Conservation (phyloP, 306 rosid genomes). For the Neltuma alba region DNA sequence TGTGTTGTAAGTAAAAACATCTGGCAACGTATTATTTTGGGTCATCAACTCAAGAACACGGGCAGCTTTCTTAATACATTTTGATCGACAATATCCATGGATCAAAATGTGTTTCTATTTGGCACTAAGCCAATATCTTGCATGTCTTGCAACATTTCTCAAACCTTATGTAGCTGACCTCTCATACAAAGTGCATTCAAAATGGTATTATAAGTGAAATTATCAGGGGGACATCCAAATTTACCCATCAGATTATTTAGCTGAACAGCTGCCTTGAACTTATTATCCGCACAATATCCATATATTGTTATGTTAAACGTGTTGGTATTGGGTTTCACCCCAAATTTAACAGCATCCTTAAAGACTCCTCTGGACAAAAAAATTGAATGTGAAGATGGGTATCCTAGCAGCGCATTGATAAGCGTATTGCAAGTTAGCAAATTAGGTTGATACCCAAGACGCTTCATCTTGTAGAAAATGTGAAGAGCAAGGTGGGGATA, state of each 20-base stretch:
- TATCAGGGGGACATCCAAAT: slow-evolving; percentile 65
- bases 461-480: slow-evolving; percentile 72
- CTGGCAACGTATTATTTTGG: slow-evolving; percentile 47
- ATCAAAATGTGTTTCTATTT: slow-evolving; percentile 63
- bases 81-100: slow-evolving; percentile 77
- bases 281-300: slow-evolving; percentile 61
- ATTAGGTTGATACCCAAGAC: slow-evolving; percentile 48
- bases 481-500: slow-evolving; percentile 62
- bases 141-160: slow-evolving; percentile 70
- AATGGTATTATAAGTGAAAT: slow-evolving; percentile 71
- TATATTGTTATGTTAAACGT: slow-evolving; percentile 67
- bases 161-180: slow-evolving; percentile 55
- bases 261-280: slow-evolving; percentile 49
- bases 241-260: slow-evolving; percentile 54
- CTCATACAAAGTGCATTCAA: slow-evolving; percentile 64
- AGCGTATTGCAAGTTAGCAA: slow-evolving; percentile 75
- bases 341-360: slow-evolving; percentile 46
- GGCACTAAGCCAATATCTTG: slow-evolving; percentile 64
- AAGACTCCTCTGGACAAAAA: slow-evolving; percentile 46
- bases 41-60: slow-evolving; percentile 72
- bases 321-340: slow-evolving; percentile 46
- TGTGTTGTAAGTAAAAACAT: slow-evolving; percentile 82
- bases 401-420: slow-evolving; percentile 55
- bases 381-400: slow-evolving; percentile 48
- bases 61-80: slow-evolving; percentile 72